Evolutionary conservation across 2,329 filamentous ascomycete genomes (phyloP).

Genomic region (Macrophomina phaseolina): DNA sequence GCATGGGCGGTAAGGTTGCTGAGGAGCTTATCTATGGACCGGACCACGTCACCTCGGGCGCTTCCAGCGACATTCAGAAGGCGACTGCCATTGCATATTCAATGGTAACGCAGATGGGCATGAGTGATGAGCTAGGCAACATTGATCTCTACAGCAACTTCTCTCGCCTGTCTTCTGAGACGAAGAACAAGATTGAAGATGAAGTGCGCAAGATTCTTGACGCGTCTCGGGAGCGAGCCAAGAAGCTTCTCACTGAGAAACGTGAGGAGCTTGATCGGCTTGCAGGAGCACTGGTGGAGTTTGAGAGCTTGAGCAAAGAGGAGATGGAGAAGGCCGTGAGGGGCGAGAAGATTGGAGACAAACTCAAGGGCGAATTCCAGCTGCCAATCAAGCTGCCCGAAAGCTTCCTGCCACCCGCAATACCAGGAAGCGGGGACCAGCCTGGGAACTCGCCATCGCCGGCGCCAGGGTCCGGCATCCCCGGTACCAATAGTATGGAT

Average conservation of each 20-base stretch:
- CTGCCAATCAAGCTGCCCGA: constrained; percentile 73
- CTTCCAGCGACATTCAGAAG: constrained; percentile 78
- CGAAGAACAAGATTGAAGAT: constrained; percentile 81
- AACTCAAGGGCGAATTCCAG: constrained; percentile 56
- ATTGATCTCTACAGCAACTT: constrained; percentile 87
- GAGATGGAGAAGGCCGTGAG: constrained; percentile 91
- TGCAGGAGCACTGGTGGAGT: constrained; percentile 88
- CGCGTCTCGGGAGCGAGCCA: constrained; percentile 78
- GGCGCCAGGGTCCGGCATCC: constrained; percentile 17
- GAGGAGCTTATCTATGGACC: constrained; percentile 90
- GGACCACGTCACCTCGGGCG: constrained; percentile 91
- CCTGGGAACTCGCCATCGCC: constrained; percentile 16
- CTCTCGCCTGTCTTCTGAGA: constrained; percentile 80
- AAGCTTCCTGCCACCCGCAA: constrained; percentile 32
- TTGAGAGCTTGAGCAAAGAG: constrained; percentile 86
- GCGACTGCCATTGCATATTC: constrained; percentile 83
- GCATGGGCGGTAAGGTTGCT: constrained; percentile 84
- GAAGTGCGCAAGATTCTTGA: constrained; percentile 87
- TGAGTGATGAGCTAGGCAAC: constrained; percentile 86
- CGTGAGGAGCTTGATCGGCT: constrained; percentile 86
- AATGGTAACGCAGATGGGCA: constrained; percentile 89
- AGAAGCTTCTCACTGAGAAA: constrained; percentile 72
- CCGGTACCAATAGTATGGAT: constrained; percentile 24
- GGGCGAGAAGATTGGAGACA: constrained; percentile 79
- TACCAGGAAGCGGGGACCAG: constrained; percentile 24